phyloP scores from a whole-genome alignment of 169 alveolate genomes.

The Cryptosporidium parvum region DNA sequence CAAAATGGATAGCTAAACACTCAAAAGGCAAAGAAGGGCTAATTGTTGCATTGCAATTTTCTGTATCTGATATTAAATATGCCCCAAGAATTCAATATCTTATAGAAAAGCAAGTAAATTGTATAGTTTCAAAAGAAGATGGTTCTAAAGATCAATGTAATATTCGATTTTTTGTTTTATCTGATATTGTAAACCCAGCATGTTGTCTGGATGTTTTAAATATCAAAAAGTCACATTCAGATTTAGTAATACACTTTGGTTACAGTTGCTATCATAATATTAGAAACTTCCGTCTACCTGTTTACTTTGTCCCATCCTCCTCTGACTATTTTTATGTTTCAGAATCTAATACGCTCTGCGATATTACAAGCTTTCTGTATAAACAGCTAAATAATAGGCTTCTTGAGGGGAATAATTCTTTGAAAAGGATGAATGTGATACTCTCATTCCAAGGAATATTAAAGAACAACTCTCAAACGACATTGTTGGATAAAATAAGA shows the following conservation, averaged over 20 bases:
- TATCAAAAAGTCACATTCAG: conserved; percentile 40
- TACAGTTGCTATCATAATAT: conserved; percentile 33
- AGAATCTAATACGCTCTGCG: neutral
- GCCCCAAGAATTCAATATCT: conserved; percentile 61
- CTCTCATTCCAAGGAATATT: conserved; percentile 4
- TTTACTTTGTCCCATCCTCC: conserved; percentile 12
- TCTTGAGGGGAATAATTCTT: neutral
- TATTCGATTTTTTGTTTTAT: conserved; percentile 17
- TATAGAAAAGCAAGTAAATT: neutral
- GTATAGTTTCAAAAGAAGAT: neutral
- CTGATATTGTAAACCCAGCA: conserved; percentile 36
- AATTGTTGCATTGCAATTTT: conserved; percentile 44
- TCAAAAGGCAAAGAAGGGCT: neutral
- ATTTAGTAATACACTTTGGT: conserved; percentile 60
- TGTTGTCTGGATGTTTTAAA: conserved; percentile 46
- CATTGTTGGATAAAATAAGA: neutral
- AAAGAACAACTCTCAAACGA: neutral
- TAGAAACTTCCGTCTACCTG: conserved; percentile 10
- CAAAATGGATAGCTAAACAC: conserved; percentile 15
- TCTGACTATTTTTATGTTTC: neutral
- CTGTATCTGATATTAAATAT: conserved; percentile 28
- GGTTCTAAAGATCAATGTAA: neutral
- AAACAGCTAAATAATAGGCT: neutral
- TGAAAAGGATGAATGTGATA: neutral
- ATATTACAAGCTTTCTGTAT: neutral